Evolutionary conservation across 169 alveolate genomes (phyloP).

Genomic region (Eimeria necatrix): DNA sequence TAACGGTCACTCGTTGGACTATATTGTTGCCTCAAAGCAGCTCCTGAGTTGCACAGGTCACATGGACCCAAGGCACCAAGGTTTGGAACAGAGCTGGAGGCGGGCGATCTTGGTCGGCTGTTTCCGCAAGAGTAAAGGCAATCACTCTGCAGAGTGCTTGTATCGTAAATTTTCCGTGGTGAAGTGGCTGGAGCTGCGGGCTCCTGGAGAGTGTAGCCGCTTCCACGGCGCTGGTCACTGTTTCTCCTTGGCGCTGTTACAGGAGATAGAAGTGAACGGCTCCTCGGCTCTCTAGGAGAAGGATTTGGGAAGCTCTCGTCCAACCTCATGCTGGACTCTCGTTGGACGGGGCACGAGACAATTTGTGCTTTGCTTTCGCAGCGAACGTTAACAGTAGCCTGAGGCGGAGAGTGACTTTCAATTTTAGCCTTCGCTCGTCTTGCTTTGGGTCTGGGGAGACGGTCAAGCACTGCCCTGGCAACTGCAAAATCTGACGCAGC

Average conservation of each 20-base stretch:
- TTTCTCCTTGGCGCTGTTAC: conserved; percentile 2
- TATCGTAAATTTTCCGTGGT: conserved; percentile 17
- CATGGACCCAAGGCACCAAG: conserved; percentile 73
- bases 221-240: not conserved
- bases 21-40: not conserved
- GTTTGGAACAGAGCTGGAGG: conserved; percentile 60
- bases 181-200: not conserved
- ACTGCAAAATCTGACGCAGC: conserved; percentile 72
- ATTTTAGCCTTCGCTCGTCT: conserved; percentile 28
- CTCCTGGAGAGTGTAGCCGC: conserved; percentile 14
- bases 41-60: conserved; percentile 57
- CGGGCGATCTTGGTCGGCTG: conserved; percentile 7
- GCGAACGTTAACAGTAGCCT: conserved; percentile 37
- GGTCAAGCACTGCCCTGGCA: conserved; percentile 71
- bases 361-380: conserved; percentile 65
- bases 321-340: conserved; percentile 41
- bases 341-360: conserved; percentile 24
- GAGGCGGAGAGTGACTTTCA: conserved; percentile 45
- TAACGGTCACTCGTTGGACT: conserved; percentile 5
- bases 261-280: not conserved
- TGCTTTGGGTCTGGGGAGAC: conserved; percentile 45
- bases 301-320: not conserved
- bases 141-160: not conserved
- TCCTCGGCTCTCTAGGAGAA: conserved; percentile 56
- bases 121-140: conserved; percentile 9